A percentile compares a stretch with the other conserved stretches of the same genome.
These are phyloP conservation scores for Volvariella surrecta DNA, from an alignment of 1,284 basidiomycete species.

Conservation along the genomic window DNA sequence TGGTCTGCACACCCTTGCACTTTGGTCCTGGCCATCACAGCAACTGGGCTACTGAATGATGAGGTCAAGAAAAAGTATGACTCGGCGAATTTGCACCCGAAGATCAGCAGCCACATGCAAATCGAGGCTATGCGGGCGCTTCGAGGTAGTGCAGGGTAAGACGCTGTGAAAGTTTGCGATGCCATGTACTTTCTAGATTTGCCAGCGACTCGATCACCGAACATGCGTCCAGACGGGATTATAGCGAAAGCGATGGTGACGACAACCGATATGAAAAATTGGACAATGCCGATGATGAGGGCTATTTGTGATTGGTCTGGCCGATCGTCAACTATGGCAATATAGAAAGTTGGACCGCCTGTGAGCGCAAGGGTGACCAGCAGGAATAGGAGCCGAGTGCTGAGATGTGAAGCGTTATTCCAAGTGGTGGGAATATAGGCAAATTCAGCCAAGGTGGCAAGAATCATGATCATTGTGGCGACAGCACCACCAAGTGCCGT, in stretches of 20 bases:
- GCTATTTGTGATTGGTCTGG: constrained; percentile 31
- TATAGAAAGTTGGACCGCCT: constrained; percentile 85
- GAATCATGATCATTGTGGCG: constrained; percentile 87
- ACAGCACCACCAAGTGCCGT: constrained; percentile 88
- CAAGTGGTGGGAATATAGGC: constrained; percentile 94
- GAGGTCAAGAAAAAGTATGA: constrained; percentile 94
- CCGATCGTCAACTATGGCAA: constrained; percentile 69
- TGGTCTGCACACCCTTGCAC: constrained; percentile 82
- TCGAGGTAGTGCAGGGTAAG: constrained; percentile 66
- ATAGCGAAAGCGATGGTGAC: constrained; percentile 79
- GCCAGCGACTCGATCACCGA: constrained; percentile 89
- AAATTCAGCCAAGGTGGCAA: constrained; percentile 88
- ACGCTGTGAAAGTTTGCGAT: constrained; percentile 93
- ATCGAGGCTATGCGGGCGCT: constrained; percentile 67
- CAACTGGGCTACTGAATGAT: constrained; percentile 86
- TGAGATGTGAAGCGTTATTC: constrained; percentile 94
- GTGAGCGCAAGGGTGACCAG: constrained; percentile 79
- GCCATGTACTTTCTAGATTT: constrained; percentile 93
- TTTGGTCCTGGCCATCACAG: constrained; percentile 90
- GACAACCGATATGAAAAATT: constrained; percentile 82
- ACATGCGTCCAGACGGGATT: constrained; percentile 90
- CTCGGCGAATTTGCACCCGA: constrained; percentile 90
- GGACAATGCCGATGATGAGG: constrained; percentile 84
- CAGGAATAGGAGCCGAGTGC: constrained; percentile 80
- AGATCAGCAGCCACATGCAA: constrained; percentile 81